A percentile compares a stretch with the other conserved stretches of the same genome.
These are phyloP conservation scores for Schrenkiella parvula DNA, from an alignment of 345 rosid genomes.

Conservation along the genomic window DNA sequence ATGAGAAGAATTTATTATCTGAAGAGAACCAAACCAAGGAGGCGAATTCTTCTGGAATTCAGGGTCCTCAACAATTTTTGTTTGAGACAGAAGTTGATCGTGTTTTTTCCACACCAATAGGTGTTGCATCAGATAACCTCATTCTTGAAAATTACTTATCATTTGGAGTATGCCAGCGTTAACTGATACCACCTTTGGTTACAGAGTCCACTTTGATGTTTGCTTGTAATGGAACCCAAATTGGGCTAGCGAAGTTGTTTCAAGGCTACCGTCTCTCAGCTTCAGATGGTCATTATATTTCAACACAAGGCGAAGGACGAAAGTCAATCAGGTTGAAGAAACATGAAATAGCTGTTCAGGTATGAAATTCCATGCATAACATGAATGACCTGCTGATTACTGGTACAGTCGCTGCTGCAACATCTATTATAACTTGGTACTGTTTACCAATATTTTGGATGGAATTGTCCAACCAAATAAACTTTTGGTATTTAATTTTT, in stretches of 20 bases:
- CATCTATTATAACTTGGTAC: not conserved
- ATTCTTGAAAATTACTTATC: slow-evolving; percentile 9
- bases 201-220: slow-evolving; percentile 92
- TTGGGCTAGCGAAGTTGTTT: slow-evolving; percentile 81
- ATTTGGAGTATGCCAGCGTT: slow-evolving; percentile 22
- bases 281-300: slow-evolving; percentile 77
- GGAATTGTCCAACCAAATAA: not conserved
- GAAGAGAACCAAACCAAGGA: slow-evolving; percentile 60
- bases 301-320: slow-evolving; percentile 83
- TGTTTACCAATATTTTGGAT: not conserved
- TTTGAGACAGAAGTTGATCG: slow-evolving; percentile 92
- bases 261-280: slow-evolving; percentile 72
- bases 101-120: slow-evolving; percentile 92
- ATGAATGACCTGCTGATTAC: slow-evolving; percentile 8
- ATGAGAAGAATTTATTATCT: slow-evolving; percentile 51
- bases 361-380: slow-evolving; percentile 29
- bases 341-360: slow-evolving; percentile 88
- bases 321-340: slow-evolving; percentile 78
- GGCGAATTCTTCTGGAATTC: slow-evolving; percentile 54
- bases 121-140: slow-evolving; percentile 42
- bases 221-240: slow-evolving; percentile 77
- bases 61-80: slow-evolving; percentile 77
- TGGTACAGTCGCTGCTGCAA: slow-evolving; percentile 7
- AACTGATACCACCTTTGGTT: slow-evolving; percentile 30
- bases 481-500: slow-evolving; percentile 5